Conservation (phyloP, 257 asterid genomes). For the Penstemon davidsonii region DNA sequence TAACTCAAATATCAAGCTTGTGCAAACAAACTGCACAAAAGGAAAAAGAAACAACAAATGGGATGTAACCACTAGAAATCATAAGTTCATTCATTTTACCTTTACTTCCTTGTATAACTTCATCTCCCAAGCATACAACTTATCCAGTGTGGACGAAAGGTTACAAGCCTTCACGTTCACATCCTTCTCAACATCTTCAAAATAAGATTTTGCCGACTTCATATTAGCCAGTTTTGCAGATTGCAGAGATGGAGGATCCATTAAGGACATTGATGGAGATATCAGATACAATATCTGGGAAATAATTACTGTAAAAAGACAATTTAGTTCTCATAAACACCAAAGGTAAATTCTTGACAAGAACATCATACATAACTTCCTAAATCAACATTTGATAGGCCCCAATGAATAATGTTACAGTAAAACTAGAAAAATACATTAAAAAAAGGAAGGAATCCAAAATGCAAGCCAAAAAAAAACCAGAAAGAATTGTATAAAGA, state of each 20-base stretch:
- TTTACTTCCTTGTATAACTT: constrained; percentile 94
- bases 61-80: constrained; percentile 8
- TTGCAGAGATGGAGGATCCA: constrained; percentile 48
- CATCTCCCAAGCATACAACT: constrained; percentile 85
- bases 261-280: constrained; percentile 57
- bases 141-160: constrained; percentile 80
- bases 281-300: constrained; percentile 57
- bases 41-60: neutral
- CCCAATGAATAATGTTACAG: neutral
- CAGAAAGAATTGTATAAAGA: too few relatives aligned
- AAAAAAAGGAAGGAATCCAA: too few relatives aligned
- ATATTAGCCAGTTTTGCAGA: constrained; percentile 64
- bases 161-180: constrained; percentile 44
- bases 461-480: too few relatives aligned
- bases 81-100: constrained; percentile 46
- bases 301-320: constrained; percentile 50
- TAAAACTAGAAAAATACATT: neutral
- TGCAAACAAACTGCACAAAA: constrained; percentile 1
- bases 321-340: neutral
- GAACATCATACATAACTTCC: neutral
- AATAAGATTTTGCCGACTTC: constrained; percentile 72
- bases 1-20: neutral
- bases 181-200: constrained; percentile 62
- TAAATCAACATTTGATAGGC: neutral
- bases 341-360: neutral